Evolutionary conservation across 495 filamentous ascomycete genomes (phyloP), one percentile per base, ranked within the genome.

Genomic region (Collariella sp.): DNA sequence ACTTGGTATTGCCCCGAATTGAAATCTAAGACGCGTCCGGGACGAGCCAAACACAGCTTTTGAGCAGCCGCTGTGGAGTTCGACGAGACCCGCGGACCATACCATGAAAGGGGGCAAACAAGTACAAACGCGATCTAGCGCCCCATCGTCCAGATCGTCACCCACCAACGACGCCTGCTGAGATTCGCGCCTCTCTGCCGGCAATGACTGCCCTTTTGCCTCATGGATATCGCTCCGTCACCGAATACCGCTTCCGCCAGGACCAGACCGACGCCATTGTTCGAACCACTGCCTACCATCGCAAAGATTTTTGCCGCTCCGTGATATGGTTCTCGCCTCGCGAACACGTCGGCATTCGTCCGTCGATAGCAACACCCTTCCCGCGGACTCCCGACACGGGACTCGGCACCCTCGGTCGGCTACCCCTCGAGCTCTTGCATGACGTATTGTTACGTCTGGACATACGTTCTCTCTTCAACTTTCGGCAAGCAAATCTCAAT

Each of bases 361-460:
- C 9, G 51, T 62, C 67, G 48, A 64, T 71, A 60, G 55, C 67
- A 56, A 67, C 61, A 55, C 48, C 69, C 51, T 71, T 70, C 52
- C 57, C 33, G 48, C 66, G 57, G 52, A 55, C 55, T 60, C 55
- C 66, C 7, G 48, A 57, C 15, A 49, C 38, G 50, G 63, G 62
- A 52, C 51, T 71, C 41, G 62, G 68, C 50, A 50, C 52, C 44
- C 66, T 73, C 53, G 58, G 61, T 60, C 64, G 38, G 43, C 64
- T 71, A 60, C 69, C 70, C 44, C 63, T 64, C 43, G 67, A 73
- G 59, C 68, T 73, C 62, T 59, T 69, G 46, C 35, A 58, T 51
- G 61, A 71, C 45, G 58, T 61, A 18, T 58, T 70, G 33, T 62
- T 56, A 55, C 56, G 52, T 58, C 64, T 71, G 45, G 70, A 73